A percentile compares a stretch with the other conserved stretches of the same genome.
These are phyloP conservation scores for Casuarina cunninghamiana DNA, from an alignment of 306 rosid species.

Conservation along the genomic window DNA sequence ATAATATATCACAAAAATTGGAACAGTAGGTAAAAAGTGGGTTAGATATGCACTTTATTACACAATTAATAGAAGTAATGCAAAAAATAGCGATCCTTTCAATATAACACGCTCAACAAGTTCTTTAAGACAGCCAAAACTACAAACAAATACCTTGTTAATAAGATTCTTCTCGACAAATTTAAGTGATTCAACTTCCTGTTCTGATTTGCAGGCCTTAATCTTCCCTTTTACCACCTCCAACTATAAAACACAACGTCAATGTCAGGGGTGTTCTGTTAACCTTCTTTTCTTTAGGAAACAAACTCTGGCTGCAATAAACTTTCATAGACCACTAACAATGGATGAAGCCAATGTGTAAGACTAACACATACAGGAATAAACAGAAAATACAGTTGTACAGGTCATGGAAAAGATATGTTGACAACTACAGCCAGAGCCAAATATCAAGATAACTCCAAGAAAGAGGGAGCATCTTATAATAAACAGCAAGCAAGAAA, in stretches of 20 bases:
- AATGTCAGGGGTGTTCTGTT: conserved; percentile 21
- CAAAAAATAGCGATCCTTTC: conserved; percentile 10
- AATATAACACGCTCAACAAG: conserved; percentile 11
- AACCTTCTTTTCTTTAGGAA: not conserved
- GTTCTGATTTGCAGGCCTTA: conserved; percentile 61
- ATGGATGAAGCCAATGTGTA: not conserved
- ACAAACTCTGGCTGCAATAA: conserved; percentile 10
- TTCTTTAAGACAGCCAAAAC: not conserved
- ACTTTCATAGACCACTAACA: not conserved
- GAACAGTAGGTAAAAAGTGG: conserved; percentile 10
- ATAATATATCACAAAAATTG: conserved; percentile 16
- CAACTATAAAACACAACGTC: conserved; percentile 53
- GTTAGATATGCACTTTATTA: conserved; percentile 8
- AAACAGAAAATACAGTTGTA: not conserved
- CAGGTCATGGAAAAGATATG: not conserved
- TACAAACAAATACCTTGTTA: conserved; percentile 60
- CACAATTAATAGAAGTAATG: conserved; percentile 14
- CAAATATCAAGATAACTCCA: not conserved
- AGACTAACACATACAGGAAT: not conserved
- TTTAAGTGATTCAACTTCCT: conserved; percentile 75
- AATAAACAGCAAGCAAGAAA: not conserved
- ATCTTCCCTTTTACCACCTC: conserved; percentile 73
- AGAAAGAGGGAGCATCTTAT: not conserved
- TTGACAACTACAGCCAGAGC: not conserved
- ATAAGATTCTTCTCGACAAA: conserved; percentile 75